Evolutionary conservation across 169 alveolate genomes (phyloP), one percentile per base, ranked within the genome.

Genomic region (Perkinsus olseni): DNA sequence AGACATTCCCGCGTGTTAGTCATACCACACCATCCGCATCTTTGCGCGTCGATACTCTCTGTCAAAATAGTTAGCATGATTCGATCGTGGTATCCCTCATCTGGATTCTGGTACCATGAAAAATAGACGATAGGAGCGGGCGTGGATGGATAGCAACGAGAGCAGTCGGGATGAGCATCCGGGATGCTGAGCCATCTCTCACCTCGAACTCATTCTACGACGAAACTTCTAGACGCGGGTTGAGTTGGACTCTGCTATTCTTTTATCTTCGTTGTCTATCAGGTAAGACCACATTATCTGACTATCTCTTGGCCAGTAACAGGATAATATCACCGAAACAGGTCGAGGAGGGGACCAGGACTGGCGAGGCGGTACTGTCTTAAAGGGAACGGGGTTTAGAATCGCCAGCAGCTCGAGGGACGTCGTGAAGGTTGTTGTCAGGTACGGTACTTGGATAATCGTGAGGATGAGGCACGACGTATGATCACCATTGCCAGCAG

Each of bases 401-500:
- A 10, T 45, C 17, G 62, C 62, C 6, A 6, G 62, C 91, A 62
- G 93, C 38, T 93, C 40, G 48, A 82, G n/a, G n/a, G 91, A 10
- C 39, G n/a, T n/a, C n/a, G n/a, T n/a, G n/a, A n/a, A 92, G 13
- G 96, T 95, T 0, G 95, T 45, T n/a, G 99, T 21, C 96, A 98
- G 93, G 95, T 99, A 50, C 96, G 99, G 38, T 99, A 98, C 95
- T 95, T 99, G 94, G 99, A 99, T 95, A 97, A 98, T 36, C 96
- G 99, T 74, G 99, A 98, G 92, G 99, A 99, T 95, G 99, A 99
- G 95, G 99, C 98, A 94, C 94, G 97, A 74, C 96, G 99, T 74
- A 97, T 97, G 96, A 99, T 99, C 45, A 99, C 99, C 13, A 99
- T 99, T 99, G 99, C 99, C 93, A 98, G 99, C 37, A 97, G 99